Conservation (phyloP, 495 filamentous ascomycete species). For the Choiromyces venosus region DNA sequence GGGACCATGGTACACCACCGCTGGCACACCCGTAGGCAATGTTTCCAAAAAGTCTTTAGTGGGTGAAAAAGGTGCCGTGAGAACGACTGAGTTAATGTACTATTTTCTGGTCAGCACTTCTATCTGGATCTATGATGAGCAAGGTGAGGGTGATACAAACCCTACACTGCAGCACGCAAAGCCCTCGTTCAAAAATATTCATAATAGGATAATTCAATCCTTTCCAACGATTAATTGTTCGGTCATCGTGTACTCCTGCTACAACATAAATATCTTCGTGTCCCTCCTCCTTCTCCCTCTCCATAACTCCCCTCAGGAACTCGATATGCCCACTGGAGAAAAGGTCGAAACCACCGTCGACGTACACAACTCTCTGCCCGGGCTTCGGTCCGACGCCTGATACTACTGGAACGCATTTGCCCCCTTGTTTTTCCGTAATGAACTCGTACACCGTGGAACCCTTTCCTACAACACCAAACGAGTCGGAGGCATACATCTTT, state of each 20-base stretch:
- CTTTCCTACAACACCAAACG: slow-evolving; percentile 46
- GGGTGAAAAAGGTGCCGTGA: slow-evolving; percentile 82
- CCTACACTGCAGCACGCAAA: slow-evolving; percentile 90
- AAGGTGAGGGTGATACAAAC: slow-evolving; percentile 49
- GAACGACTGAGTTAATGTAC: slow-evolving; percentile 81
- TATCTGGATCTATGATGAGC: slow-evolving; percentile 1
- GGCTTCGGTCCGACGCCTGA: slow-evolving; percentile 60
- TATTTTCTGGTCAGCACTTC: slow-evolving; percentile 43
- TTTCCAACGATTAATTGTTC: slow-evolving; percentile 91
- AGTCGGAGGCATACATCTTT: slow-evolving; percentile 77
- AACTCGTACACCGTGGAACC: slow-evolving; percentile 36
- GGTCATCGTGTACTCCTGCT: slow-evolving; percentile 87
- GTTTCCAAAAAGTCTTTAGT: slow-evolving; percentile 66
- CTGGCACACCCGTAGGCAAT: slow-evolving; percentile 68
- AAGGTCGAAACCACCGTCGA: slow-evolving; percentile 94
- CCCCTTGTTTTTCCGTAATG: slow-evolving; percentile 42
- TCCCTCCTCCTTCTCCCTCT: slow-evolving; percentile 59
- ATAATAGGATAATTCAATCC: slow-evolving; percentile 98
- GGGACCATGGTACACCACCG: slow-evolving; percentile 88
- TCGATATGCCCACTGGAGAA: slow-evolving; percentile 97
- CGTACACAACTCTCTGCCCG: slow-evolving; percentile 83
- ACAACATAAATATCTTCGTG: slow-evolving; percentile 79
- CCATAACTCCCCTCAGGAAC: slow-evolving; percentile 71
- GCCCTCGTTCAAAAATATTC: slow-evolving; percentile 93
- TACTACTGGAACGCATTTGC: slow-evolving; percentile 61